These are phyloP conservation scores for Moesziomyces sp. DNA, from an alignment of 1,284 basidiomycete species.

Conservation along the genomic window DNA sequence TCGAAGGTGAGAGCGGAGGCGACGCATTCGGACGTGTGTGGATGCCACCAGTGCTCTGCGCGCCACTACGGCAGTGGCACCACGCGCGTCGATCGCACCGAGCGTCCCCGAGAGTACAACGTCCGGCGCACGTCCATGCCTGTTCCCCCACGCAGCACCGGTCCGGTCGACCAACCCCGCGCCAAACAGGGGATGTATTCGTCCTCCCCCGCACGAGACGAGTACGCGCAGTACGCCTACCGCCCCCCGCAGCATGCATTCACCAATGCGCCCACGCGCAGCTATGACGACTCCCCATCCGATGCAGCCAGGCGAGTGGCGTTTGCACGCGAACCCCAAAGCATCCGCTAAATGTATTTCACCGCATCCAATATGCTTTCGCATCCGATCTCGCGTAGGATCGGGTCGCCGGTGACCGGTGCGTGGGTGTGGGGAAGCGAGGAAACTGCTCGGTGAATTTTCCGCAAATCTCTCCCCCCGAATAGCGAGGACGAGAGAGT, in stretches of 20 bases:
- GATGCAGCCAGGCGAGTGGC: constrained; percentile 30
- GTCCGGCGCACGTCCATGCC: constrained; percentile 35
- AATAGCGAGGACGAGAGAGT: no score
- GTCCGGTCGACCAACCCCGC: constrained; percentile 5
- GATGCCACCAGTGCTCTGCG: constrained; percentile 55
- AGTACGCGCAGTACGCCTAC: constrained; percentile 1
- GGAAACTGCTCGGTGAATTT: background rate
- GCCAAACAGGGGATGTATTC: constrained; percentile 14
- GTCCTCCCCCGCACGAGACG: constrained; percentile 16
- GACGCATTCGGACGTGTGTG: constrained; percentile 58
- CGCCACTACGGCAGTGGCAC: constrained; percentile 45
- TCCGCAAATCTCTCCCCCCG: background rate
- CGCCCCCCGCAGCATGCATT: constrained; percentile 14
- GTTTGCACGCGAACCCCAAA: constrained; percentile 36
- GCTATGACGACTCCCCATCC: constrained; percentile 30
- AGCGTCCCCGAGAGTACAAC: constrained; percentile 25
- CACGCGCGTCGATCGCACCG: constrained; percentile 2
- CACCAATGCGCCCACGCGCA: constrained; percentile 12
- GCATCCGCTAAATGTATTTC: constrained; percentile 17
- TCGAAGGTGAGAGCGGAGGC: constrained; percentile 20
- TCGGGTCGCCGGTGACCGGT: background rate
- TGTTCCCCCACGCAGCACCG: constrained; percentile 8
- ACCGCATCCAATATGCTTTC: no score
- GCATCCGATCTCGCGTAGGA: background rate
- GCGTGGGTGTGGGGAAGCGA: background rate